These are phyloP conservation scores for Caloboletus firmus DNA, from an alignment of 1,284 basidiomycete genomes.

Conservation along the genomic window DNA sequence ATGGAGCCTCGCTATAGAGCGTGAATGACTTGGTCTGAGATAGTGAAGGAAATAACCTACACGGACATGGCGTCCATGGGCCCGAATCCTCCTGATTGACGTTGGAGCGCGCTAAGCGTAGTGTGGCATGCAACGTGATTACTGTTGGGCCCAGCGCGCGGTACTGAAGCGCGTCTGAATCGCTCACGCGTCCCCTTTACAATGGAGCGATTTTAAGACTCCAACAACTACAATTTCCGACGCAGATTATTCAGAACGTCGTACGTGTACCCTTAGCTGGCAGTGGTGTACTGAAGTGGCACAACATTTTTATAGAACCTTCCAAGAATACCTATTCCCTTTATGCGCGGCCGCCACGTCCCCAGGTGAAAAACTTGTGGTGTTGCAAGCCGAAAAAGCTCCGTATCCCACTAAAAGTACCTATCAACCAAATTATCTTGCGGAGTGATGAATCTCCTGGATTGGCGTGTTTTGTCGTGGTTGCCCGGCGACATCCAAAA, in stretches of 20 bases:
- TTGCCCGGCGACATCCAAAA: not conserved
- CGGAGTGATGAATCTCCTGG: not conserved
- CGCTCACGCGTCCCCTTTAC: no score
- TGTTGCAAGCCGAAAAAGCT: not conserved
- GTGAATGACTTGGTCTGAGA: not conserved
- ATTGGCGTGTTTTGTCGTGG: not conserved
- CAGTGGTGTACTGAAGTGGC: not conserved
- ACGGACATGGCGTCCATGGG: not conserved
- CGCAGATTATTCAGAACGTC: not conserved
- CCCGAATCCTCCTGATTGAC: not conserved
- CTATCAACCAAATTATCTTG: not conserved
- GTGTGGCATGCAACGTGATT: not conserved
- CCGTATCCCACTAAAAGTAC: not conserved
- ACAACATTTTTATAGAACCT: not conserved
- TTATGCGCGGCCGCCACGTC: no score
- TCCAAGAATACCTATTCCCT: no score
- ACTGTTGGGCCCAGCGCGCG: no score
- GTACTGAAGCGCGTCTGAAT: no score
- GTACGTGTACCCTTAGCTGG: no score
- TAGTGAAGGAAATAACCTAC: not conserved
- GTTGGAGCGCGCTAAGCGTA: not conserved
- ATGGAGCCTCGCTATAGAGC: slow-evolving; percentile 16
- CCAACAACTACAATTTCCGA: not conserved
- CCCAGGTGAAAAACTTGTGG: not conserved
- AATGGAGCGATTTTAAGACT: not conserved